These are phyloP conservation scores for Dysphania ambrosioides DNA, from an alignment of 148 eudicot species.

Conservation along the genomic window DNA sequence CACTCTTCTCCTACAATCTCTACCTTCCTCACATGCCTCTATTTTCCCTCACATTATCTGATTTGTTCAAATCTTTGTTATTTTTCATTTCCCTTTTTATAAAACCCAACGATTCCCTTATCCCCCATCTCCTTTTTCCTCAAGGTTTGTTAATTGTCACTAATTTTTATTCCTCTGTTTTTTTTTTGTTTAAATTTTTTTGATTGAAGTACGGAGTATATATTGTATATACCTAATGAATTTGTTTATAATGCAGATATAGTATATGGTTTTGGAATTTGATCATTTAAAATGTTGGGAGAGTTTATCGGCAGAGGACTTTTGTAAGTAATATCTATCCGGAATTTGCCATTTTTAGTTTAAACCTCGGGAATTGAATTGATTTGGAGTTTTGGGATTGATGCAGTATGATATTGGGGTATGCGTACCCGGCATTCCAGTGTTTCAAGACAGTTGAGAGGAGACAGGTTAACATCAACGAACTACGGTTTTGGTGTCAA, in stretches of 20 bases:
- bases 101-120: background rate
- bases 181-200: background rate
- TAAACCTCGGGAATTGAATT: too few relatives aligned
- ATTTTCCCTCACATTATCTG: too few relatives aligned
- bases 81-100: conserved; percentile 29
- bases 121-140: too few relatives aligned
- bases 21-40: too few relatives aligned
- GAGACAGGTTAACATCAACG: conserved; percentile 63
- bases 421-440: conserved; percentile 89
- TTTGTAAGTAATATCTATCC: conserved; percentile 46
- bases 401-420: conserved; percentile 72
- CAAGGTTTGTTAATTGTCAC: background rate
- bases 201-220: too few relatives aligned
- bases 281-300: conserved; percentile 57
- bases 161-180: conserved; percentile 1
- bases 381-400: background rate
- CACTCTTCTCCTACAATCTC: too few relatives aligned
- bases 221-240: too few relatives aligned
- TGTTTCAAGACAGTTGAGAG: conserved; percentile 84
- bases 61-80: conserved; percentile 26
- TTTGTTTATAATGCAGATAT: background rate
- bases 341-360: too few relatives aligned
- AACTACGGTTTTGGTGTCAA: conserved; percentile 98
- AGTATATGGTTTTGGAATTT: conserved; percentile 2
- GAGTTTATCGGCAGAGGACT: conserved; percentile 60